Evolutionary conservation across 805 yeast genomes (phyloP), one percentile per base, ranked within the genome.

Genomic region (Candida sonorensis): DNA sequence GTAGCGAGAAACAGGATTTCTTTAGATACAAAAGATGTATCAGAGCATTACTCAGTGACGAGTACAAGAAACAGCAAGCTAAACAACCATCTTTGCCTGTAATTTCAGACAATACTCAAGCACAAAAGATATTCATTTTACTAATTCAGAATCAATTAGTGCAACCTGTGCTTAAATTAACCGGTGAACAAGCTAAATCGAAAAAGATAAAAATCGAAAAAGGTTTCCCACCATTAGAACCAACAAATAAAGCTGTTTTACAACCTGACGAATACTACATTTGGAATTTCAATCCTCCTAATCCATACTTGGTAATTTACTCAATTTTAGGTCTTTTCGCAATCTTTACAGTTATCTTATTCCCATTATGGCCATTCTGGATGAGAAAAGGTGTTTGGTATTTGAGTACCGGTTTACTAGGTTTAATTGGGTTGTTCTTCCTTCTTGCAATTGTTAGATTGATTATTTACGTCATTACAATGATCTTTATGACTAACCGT

Each of bases 331-430:
- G 81, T 17, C 59, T 90, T 14, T 73, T 71, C 6, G 80, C 73
- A 15, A 67, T 81, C 4, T 75, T 81, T 44, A 66, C 74, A 2
- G 53, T 80, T 19, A 75, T 83, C 22, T 63, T 82, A 50, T 92
- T 86, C 77, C 98, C 97, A 41, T 69, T 92, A 50, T 92, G 98
- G 98, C 98, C 98, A 17, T 51, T 66, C 23, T 75, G 80, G 59
- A 77, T 92, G 92, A 79, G 94, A 55, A 69, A 69, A 34, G 94
- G 92, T 26, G 95, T 85, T 20, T 92, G 95, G 83, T 92, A 87
- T 55, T 54, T 86, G 33, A 82, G 95, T 21, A 73, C 90, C 67
- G 81, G 73, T 7, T 61, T 78, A 34, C 61, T 92, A 41, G 87
- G 83, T 0, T 59, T 90, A 23, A 66, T 92, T 27, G 87, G 77